Conservation (phyloP, 148 eudicot genomes). For the Camellia lanceoleosa region DNA sequence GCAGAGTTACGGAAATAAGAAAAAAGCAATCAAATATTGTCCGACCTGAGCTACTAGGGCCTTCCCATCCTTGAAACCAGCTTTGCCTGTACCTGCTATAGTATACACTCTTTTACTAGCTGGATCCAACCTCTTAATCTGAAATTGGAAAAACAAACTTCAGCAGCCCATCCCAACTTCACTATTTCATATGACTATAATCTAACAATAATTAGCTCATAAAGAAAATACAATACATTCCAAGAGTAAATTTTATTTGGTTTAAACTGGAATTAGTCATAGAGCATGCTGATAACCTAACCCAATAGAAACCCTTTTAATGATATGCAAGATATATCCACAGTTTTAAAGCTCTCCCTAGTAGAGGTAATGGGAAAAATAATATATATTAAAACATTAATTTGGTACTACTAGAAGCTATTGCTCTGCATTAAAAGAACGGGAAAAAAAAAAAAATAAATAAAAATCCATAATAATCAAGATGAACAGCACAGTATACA, state of each 20-base stretch:
- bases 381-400: too few relatives aligned
- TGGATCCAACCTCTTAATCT: conserved; percentile 90
- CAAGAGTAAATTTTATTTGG: neutral
- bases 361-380: neutral
- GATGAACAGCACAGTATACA: too few relatives aligned
- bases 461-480: too few relatives aligned
- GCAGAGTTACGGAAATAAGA: neutral
- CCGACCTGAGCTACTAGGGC: conserved; percentile 73
- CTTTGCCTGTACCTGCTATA: conserved; percentile 81
- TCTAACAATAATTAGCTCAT: neutral
- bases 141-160: conserved; percentile 19
- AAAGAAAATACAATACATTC: neutral
- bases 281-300: neutral
- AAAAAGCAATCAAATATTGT: conserved; percentile 8
- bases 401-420: too few relatives aligned
- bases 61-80: conserved; percentile 91
- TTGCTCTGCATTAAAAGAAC: too few relatives aligned
- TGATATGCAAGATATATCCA: neutral
- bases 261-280: neutral
- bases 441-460: too few relatives aligned
- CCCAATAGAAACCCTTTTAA: neutral
- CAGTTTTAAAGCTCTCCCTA: neutral
- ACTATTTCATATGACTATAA: neutral
- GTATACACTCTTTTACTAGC: conserved; percentile 65
- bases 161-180: conserved; percentile 15